These are phyloP conservation scores for Aspergillus nanangensis DNA, from an alignment of 495 filamentous ascomycete species.

Conservation along the genomic window DNA sequence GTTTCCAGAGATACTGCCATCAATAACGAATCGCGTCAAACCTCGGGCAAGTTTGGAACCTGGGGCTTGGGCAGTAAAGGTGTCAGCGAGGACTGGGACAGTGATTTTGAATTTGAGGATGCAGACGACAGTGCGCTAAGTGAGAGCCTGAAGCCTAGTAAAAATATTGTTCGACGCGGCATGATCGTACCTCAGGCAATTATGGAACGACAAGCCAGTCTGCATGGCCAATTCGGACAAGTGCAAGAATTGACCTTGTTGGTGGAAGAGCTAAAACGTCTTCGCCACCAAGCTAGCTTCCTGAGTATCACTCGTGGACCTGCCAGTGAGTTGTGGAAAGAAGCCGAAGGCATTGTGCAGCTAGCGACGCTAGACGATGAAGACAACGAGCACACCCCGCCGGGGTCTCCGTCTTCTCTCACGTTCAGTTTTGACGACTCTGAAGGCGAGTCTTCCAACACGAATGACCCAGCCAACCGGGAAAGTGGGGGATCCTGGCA, in stretches of 20 bases:
- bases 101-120: conserved; percentile 75
- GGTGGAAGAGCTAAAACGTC: conserved; percentile 74
- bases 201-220: conserved; percentile 76
- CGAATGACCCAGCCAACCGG: conserved; percentile 27
- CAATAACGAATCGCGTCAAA: conserved; percentile 50
- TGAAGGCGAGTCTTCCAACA: conserved; percentile 50
- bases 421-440: conserved; percentile 55
- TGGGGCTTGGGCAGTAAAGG: conserved; percentile 84
- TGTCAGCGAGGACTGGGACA: conserved; percentile 79
- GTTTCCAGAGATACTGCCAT: conserved; percentile 60
- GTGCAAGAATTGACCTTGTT: conserved; percentile 79
- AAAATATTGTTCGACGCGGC: conserved; percentile 27
- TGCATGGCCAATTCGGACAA: conserved; percentile 81
- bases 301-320: conserved; percentile 61
- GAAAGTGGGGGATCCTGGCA: conserved; percentile 34
- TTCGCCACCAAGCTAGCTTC: conserved; percentile 57
- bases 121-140: conserved; percentile 28
- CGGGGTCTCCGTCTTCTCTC: conserved; percentile 47
- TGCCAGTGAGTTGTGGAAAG: conserved; percentile 67
- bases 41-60: conserved; percentile 77
- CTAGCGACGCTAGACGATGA: conserved; percentile 82
- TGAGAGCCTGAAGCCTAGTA: conserved; percentile 21
- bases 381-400: conserved; percentile 44
- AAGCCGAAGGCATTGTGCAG: conserved; percentile 84
- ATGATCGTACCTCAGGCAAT: conserved; percentile 81